A percentile compares a stretch with the other conserved stretches of the same genome.
Evolutionary conservation across 208 protist species (phyloP).

Genomic region (Acanthamoeba castellanii): DNA sequence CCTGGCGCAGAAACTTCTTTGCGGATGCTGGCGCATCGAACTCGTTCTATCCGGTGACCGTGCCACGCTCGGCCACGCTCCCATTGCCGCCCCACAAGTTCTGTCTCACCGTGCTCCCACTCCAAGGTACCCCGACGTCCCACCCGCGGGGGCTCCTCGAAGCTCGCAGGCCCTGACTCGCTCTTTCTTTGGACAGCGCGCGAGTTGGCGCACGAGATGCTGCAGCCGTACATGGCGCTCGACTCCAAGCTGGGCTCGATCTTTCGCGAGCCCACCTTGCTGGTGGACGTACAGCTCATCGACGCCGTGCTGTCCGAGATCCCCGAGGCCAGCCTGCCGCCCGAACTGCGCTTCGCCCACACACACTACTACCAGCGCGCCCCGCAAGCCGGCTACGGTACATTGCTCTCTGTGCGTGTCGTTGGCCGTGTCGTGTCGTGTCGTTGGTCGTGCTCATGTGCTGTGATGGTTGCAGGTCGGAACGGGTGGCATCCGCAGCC

Average conservation of each 20-base stretch:
- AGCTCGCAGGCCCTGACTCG: too few relatives aligned
- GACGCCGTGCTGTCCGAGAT: neutral
- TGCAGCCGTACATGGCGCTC: neutral
- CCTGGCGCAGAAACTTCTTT: neutral
- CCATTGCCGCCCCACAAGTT: conserved; percentile 11
- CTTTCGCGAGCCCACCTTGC: neutral
- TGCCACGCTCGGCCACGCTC: neutral
- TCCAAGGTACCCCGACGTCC: neutral
- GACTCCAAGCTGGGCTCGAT: conserved; percentile 12
- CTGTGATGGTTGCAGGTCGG: neutral
- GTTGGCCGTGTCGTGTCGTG: too few relatives aligned
- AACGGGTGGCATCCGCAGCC: neutral
- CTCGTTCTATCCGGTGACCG: neutral
- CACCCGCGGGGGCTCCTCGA: neutral
- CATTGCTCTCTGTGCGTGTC: neutral
- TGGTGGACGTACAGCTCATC: neutral
- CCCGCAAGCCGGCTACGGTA: neutral
- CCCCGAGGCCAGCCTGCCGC: neutral
- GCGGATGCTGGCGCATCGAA: neutral
- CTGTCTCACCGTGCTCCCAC: neutral
- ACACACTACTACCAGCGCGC: conserved; percentile 1
- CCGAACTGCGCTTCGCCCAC: neutral
- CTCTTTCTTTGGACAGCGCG: neutral
- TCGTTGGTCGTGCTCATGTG: neutral
- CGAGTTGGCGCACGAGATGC: neutral